Evolutionary conservation across 2,329 filamentous ascomycete genomes (phyloP).

Genomic region (Coleophoma eucalyptorum): DNA sequence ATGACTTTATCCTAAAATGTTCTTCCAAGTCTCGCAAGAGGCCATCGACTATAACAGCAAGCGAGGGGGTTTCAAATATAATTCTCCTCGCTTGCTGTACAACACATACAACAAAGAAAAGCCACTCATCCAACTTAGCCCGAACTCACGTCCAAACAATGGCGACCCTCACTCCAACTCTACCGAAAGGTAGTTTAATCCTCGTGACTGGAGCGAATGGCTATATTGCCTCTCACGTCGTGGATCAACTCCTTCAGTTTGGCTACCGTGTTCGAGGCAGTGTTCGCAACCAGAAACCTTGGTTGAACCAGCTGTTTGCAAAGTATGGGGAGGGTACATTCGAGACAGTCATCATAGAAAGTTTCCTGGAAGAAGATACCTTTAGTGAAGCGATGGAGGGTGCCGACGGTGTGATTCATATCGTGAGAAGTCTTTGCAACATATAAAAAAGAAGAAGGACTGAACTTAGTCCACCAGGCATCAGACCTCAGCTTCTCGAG

Average conservation of each 20-base stretch:
- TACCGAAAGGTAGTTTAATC: slow-evolving; percentile 28
- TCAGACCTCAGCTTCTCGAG: neutral
- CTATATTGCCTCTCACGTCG: slow-evolving; percentile 35
- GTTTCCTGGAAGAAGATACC: slow-evolving; percentile 22
- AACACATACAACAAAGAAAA: too few relatives aligned
- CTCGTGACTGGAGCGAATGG: slow-evolving; percentile 40
- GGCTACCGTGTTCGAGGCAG: slow-evolving; percentile 43
- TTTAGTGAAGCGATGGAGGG: slow-evolving; percentile 13
- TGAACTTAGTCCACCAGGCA: neutral
- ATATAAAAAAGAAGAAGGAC: neutral
- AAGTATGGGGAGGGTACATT: neutral
- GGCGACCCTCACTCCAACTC: slow-evolving; percentile 1
- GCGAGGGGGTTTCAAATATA: too few relatives aligned
- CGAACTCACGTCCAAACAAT: too few relatives aligned
- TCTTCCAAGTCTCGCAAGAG: too few relatives aligned
- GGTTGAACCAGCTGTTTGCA: slow-evolving; percentile 1
- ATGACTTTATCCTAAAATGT: too few relatives aligned
- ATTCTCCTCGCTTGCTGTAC: too few relatives aligned
- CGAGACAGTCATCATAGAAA: slow-evolving; percentile 19
- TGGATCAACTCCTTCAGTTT: slow-evolving; percentile 31
- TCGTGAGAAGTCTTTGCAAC: neutral
- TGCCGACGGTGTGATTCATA: slow-evolving; percentile 1
- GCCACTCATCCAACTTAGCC: too few relatives aligned
- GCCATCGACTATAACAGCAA: too few relatives aligned
- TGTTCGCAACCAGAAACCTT: slow-evolving; percentile 24